Percentiles rank a stretch among this genome's conserved stretches.
phyloP scores from a whole-genome alignment of 257 asterid genomes.

The Przewalskia tangutica region DNA sequence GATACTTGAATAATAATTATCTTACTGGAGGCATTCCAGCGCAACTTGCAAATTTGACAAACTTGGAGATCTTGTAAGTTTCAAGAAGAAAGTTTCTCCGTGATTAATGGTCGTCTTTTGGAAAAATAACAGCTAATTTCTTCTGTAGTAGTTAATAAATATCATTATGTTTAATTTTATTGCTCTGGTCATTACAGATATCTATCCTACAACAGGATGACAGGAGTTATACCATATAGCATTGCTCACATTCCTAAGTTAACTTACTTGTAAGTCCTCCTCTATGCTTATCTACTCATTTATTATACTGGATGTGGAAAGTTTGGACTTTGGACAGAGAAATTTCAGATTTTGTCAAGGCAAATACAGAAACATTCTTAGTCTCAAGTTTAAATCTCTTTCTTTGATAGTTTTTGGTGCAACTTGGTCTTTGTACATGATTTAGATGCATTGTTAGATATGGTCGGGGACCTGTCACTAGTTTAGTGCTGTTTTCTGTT shows the following conservation, averaged over 20 bases:
- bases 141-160: conserved; percentile 1
- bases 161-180: neutral
- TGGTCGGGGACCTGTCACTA: neutral
- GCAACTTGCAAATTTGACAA: conserved; percentile 84
- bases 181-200: conserved; percentile 40
- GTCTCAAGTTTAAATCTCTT: neutral
- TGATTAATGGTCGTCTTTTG: neutral
- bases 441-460: neutral
- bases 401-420: neutral
- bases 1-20: conserved; percentile 64
- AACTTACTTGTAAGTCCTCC: conserved; percentile 75
- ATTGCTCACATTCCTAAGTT: conserved; percentile 80
- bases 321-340: neutral
- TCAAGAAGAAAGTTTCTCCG: neutral
- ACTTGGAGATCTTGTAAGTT: conserved; percentile 93
- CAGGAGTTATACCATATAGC: conserved; percentile 77
- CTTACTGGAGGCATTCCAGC: conserved; percentile 94
- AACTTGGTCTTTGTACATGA: neutral
- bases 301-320: neutral
- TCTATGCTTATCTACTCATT: neutral
- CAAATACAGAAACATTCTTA: neutral
- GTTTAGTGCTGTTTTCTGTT: neutral
- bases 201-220: conserved; percentile 84
- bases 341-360: neutral
- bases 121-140: neutral